phyloP scores from a whole-genome alignment of 225 moss, liverwort and hornwort genomes.

The Marchantia polymorpha region DNA sequence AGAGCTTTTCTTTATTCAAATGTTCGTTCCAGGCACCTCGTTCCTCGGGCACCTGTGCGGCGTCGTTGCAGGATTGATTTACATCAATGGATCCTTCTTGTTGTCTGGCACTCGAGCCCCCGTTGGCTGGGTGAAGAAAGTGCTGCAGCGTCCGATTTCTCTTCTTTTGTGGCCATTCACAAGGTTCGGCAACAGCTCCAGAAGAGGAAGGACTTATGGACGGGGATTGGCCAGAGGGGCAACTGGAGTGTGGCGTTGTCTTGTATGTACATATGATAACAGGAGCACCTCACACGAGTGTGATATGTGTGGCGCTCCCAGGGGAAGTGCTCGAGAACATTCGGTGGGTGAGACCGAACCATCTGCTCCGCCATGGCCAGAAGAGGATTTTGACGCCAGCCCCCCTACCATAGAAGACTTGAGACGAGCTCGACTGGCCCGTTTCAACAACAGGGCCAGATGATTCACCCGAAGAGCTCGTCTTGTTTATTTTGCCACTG shows the following conservation, averaged over 20 bases:
- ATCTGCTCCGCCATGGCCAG: constrained; percentile 50
- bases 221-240: constrained; percentile 48
- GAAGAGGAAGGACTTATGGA: constrained; percentile 49
- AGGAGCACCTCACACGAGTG: constrained; percentile 37
- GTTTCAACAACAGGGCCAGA: constrained; percentile 31
- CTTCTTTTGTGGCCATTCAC: constrained; percentile 54
- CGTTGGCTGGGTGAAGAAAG: constrained; percentile 18
- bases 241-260: constrained; percentile 56
- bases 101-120: constrained; percentile 30
- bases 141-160: constrained; percentile 42
- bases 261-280: constrained; percentile 61
- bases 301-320: constrained; percentile 56
- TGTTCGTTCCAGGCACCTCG: constrained; percentile 81
- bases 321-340: constrained; percentile 22
- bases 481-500: background rate
- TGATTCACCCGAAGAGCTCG: background rate
- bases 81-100: constrained; percentile 45
- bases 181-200: constrained; percentile 30
- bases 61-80: constrained; percentile 70
- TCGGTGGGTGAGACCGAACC: constrained; percentile 34
- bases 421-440: constrained; percentile 61
- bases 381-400: constrained; percentile 23
- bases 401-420: constrained; percentile 58
- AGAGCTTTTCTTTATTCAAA: constrained; percentile 70
- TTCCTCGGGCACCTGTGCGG: constrained; percentile 86